Evolutionary conservation across 2,329 filamentous ascomycete species (phyloP), one percentile per base, ranked within the genome.

Genomic region (Zymoseptoria tritici): DNA sequence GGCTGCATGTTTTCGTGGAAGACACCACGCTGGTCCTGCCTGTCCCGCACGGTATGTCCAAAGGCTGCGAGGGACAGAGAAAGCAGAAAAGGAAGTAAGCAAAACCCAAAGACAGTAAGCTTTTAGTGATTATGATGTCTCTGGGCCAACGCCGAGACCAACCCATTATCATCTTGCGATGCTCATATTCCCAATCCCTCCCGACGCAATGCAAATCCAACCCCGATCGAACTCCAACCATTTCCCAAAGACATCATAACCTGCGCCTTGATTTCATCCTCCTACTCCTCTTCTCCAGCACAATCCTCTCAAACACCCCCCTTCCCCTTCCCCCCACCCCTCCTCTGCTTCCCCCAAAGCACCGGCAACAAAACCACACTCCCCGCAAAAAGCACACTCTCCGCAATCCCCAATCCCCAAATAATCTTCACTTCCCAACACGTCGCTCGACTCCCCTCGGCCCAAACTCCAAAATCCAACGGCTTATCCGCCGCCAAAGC

Each of bases 351-450:
- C 70, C 77, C 75, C 72, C 74, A 80, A 29, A 80, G 72, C 20
- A 77, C 78, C 1, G 78, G 78, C 60, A 81, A 68, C 29, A 80
- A 70, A 9, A 76, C 66, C 57, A 69, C 74, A 9, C 77, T 79
- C 55, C 74, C 76, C 9, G 75, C 76, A 67, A 79, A 80, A 20
- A 80, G 67, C 56, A 81, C 75, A 65, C 82, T 91, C 55, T 95
- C 81, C 4, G 86, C 86, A 74, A 96, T 92, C 73, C 85, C 84
- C 61, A 96, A 76, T 0, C 91, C 91, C 92, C 91, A 96, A 65
- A 94, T 84, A 16, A 88, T 84, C 81, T 96, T 95, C 73, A 91
- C 85, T 78, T 94, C 86, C 70, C 86, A 85, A 78, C 92, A 97
- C 58, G 89, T 88, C 19, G 82, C 70, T 71, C 80, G 82, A 11